Evolutionary conservation across 331 rosid species (phyloP).

Genomic region (Malus hybrid): DNA sequence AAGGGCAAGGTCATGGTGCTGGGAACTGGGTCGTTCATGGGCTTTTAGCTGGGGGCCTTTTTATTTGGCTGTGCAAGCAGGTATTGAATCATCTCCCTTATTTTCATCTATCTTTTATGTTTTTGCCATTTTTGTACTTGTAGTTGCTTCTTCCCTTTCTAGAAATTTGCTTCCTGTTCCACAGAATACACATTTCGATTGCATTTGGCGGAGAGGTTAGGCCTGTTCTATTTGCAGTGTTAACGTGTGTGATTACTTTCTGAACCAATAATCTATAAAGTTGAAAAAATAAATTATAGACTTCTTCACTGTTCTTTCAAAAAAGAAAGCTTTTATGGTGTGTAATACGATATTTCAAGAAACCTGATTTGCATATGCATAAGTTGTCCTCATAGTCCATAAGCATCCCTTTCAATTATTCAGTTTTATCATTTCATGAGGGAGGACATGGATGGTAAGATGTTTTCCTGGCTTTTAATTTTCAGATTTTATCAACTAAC

Average conservation of each 20-base stretch:
- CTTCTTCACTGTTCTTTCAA: neutral
- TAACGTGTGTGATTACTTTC: neutral
- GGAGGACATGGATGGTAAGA: neutral
- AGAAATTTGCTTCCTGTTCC: neutral
- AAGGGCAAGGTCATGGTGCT: constrained; percentile 84
- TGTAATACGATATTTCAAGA: neutral
- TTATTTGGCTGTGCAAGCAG: constrained; percentile 95
- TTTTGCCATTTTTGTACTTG: neutral
- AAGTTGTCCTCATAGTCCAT: neutral
- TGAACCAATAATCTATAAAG: neutral
- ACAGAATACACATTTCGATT: neutral
- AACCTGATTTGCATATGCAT: neutral
- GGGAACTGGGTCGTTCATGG: constrained; percentile 94
- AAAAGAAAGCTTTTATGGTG: neutral
- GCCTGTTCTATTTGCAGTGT: neutral
- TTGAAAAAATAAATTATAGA: too few species aligned
- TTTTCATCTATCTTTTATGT: neutral
- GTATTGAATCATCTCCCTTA: constrained; percentile 27
- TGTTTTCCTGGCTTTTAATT: neutral
- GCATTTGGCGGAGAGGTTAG: constrained; percentile 5
- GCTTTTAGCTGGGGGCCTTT: constrained; percentile 79
- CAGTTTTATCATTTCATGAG: neutral
- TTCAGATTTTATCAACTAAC: neutral
- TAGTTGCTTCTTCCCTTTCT: neutral
- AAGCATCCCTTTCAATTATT: neutral